Percentiles rank a stretch among this genome's conserved stretches.
These are phyloP conservation scores for Scenedesmus sp. DNA, from an alignment of 163 green algal species.

Conservation along the genomic window DNA sequence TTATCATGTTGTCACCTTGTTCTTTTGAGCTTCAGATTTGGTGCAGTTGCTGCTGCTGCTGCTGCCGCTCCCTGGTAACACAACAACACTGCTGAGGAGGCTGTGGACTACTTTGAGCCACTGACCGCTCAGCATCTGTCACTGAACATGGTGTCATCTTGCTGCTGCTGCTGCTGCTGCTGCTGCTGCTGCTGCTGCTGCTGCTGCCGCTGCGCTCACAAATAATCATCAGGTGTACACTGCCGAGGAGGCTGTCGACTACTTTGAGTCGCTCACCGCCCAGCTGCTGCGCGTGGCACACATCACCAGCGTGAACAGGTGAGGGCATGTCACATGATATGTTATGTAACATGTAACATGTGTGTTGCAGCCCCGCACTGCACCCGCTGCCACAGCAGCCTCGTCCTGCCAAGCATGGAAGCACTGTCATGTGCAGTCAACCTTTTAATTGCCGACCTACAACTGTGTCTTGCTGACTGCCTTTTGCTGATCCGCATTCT, in stretches of 20 bases:
- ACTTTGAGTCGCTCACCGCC: slow-evolving; percentile 40
- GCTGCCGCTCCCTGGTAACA: not conserved
- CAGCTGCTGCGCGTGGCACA: slow-evolving; percentile 34
- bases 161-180: not conserved
- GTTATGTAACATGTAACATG: slow-evolving; percentile 3
- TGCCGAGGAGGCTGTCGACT: slow-evolving; percentile 12
- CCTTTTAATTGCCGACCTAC: too few species aligned
- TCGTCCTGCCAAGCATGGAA: too few species aligned
- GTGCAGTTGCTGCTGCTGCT: not conserved
- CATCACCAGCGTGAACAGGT: slow-evolving; percentile 31
- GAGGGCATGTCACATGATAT: not conserved
- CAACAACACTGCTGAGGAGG: not conserved
- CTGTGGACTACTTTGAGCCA: slow-evolving; percentile 44
- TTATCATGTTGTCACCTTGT: not conserved
- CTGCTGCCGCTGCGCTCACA: not conserved
- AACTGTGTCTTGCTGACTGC: too few species aligned
- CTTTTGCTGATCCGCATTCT: too few species aligned
- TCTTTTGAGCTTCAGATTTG: not conserved
- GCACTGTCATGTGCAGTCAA: too few species aligned
- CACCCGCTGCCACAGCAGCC: too few species aligned
- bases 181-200: not conserved
- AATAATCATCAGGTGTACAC: not conserved
- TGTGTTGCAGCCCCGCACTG: too few species aligned
- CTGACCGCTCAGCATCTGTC: not conserved
- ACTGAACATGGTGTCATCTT: not conserved